A percentile compares a stretch with the other conserved stretches of the same genome.
Conservation (phyloP, 139 green algal species). For the Chlorella ohadii region DNA sequence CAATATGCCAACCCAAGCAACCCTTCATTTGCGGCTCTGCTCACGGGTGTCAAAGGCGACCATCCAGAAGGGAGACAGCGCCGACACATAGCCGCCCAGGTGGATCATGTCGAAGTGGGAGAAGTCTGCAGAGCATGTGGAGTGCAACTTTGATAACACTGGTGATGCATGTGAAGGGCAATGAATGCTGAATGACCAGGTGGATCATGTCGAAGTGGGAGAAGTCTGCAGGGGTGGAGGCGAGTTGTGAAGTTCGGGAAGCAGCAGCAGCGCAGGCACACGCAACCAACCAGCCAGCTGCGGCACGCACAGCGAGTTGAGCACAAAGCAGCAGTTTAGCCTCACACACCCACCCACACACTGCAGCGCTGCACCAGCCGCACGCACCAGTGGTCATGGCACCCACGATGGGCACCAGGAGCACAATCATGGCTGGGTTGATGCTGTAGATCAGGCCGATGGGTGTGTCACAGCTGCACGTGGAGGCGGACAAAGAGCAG, state of each 20-base stretch:
- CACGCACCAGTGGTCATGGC: conserved; percentile 32
- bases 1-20: too few relatives aligned
- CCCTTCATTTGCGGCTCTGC: too few relatives aligned
- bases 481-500: too few relatives aligned
- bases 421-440: conserved; percentile 55
- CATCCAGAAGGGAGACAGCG: conserved; percentile 60
- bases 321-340: too few relatives aligned
- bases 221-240: conserved; percentile 22
- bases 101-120: conserved; percentile 72
- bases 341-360: too few relatives aligned
- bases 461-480: conserved; percentile 43
- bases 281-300: too few relatives aligned
- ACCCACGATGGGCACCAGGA: conserved; percentile 41
- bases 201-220: conserved; percentile 72
- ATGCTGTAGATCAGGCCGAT: conserved; percentile 68
- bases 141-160: too few relatives aligned
- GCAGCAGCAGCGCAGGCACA: too few relatives aligned
- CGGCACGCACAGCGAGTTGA: too few relatives aligned
- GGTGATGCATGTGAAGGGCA: too few relatives aligned
- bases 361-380: not conserved
- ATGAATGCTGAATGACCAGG: too few relatives aligned
- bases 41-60: conserved; percentile 37
- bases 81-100: conserved; percentile 58
- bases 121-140: conserved; percentile 21
- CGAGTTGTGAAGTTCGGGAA: too few relatives aligned